Evolutionary conservation across 2,329 filamentous ascomycete genomes (phyloP), one percentile per base, ranked within the genome.

Genomic region (Myriosclerotinia duriaeana): DNA sequence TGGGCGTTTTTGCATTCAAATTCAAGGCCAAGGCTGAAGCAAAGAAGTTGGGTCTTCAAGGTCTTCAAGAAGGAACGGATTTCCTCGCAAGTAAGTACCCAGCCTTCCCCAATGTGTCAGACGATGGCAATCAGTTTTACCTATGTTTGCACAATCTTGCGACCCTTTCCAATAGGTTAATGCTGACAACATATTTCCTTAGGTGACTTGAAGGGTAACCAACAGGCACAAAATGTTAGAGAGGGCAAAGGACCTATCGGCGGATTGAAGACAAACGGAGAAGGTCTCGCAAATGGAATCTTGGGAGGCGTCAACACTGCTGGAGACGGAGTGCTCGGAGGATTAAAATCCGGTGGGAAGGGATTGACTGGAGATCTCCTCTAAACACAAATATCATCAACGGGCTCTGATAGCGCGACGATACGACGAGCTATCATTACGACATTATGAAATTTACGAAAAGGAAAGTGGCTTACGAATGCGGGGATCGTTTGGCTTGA

Each of bases 21-120:
- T 77, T 78, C 42, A 77, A 80, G 72, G 79, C 77, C 0, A 75
- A 78, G 70, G 78, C 78, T 9, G 78, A 80, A 70, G 74, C 76
- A 52, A 78, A 79, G 70, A 77, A 77, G 65, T 70, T 79, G 69
- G 72, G 79, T 69, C 76, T 77, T 11, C 69, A 79, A 69, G 79
- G 79, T 1, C 54, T 78, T 70, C 76, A 78, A 67, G 77, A 78
- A 59, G 78, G 78, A 22, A 69, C 79, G 66, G 78, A 79, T 69
- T 79, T 79, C 67, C 56, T 77, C 4, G 75, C 74, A 65, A 73
- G 78, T 79, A 66, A 72, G 74, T 71, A 9, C 42, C 20, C 8
- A 34, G 15, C 20, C 9, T 36, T 26, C 20, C 20, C 4, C 26
- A 15, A 15, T 11, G n/a, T 26, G 20, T 7, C n/a, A 50, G 6